These are phyloP conservation scores for Emmonsia crescens DNA, from an alignment of 2,329 filamentous ascomycete species.

Conservation along the genomic window DNA sequence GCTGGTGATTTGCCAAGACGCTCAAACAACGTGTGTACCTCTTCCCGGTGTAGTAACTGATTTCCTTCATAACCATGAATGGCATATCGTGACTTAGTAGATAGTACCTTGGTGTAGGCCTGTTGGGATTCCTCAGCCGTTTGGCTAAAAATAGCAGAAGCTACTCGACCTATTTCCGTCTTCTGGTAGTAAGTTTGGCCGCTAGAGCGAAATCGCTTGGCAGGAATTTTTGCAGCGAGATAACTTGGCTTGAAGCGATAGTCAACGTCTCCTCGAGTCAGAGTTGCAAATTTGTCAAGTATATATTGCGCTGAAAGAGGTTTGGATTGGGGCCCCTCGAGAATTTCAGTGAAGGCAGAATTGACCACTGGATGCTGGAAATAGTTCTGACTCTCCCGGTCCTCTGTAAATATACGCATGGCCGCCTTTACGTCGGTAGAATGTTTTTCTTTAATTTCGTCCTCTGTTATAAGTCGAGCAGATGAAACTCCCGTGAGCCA, in stretches of 20 bases:
- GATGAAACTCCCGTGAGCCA: neutral
- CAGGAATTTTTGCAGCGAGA: neutral
- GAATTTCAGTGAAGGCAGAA: neutral
- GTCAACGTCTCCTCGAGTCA: neutral
- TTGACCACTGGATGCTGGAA: neutral
- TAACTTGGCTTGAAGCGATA: neutral
- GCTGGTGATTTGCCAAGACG: neutral
- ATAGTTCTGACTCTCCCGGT: neutral
- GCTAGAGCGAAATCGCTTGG: neutral
- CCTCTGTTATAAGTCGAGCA: neutral
- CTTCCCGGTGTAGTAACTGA: neutral
- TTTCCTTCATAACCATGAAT: neutral
- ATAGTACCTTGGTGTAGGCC: neutral
- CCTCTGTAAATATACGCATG: neutral
- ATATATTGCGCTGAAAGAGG: neutral
- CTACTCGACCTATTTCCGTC: neutral
- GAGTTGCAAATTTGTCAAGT: neutral
- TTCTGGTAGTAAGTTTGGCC: neutral
- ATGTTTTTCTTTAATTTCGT: slow-evolving; percentile 1
- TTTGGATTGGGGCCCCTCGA: neutral
- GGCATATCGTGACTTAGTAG: neutral
- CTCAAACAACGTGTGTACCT: neutral
- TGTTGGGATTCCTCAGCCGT: neutral
- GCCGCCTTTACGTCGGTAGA: neutral
- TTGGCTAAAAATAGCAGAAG: neutral